phyloP scores from a whole-genome alignment of 768 basidiomycete genomes.

The Coprinellus micaceus region DNA sequence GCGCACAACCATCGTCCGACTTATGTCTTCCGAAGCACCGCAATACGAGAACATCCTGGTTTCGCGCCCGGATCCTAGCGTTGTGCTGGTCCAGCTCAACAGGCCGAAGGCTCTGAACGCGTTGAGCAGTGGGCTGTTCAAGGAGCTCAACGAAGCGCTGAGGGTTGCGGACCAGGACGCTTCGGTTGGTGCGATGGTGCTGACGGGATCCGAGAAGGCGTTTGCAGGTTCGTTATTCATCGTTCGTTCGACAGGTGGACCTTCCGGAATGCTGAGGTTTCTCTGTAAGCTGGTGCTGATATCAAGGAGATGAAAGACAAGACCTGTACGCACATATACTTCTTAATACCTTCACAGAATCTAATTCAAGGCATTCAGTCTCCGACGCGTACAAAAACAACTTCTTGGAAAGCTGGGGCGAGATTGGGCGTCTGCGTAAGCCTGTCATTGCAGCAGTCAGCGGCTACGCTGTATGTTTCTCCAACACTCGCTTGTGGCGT shows the following conservation, averaged over 20 bases:
- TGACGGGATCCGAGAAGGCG: constrained; percentile 89
- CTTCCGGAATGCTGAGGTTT: neutral
- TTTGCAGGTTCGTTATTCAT: constrained; percentile 85
- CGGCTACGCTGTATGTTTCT: constrained; percentile 74
- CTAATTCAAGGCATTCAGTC: too few relatives aligned
- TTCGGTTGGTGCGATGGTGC: constrained; percentile 75
- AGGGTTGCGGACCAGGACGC: constrained; percentile 67
- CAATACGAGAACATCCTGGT: constrained; percentile 65
- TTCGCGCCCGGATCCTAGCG: constrained; percentile 62
- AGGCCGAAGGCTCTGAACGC: constrained; percentile 90
- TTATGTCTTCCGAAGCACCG: constrained; percentile 44
- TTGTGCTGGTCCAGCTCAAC: constrained; percentile 83
- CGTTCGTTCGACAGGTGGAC: neutral
- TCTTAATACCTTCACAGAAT: neutral
- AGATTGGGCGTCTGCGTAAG: constrained; percentile 72
- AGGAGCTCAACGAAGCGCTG: constrained; percentile 77
- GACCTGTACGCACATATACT: constrained; percentile 56
- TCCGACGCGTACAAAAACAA: constrained; percentile 83
- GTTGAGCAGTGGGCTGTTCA: constrained; percentile 73
- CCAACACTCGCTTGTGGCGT: neutral
- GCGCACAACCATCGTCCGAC: constrained; percentile 22
- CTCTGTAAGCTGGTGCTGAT: constrained; percentile 79
- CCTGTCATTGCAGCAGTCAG: constrained; percentile 96
- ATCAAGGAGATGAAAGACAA: constrained; percentile 99
- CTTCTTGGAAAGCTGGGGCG: constrained; percentile 84